Conservation (phyloP, 805 yeast species). For the Kuraishia molischiana region DNA sequence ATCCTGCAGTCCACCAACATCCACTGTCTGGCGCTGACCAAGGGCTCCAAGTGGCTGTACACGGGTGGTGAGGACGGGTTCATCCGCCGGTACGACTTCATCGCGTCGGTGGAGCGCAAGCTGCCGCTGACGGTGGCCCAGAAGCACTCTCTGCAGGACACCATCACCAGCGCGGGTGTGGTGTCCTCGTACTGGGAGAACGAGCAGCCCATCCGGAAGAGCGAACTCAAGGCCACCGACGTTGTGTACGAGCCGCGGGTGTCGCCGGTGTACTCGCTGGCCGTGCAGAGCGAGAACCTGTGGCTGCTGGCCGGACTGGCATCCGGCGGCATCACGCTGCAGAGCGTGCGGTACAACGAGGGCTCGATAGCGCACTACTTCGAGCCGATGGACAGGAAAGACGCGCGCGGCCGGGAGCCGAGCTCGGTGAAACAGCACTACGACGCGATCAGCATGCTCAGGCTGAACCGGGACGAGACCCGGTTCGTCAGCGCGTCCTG, state of each 20-base stretch:
- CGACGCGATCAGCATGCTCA: conserved; percentile 65
- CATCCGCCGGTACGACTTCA: conserved; percentile 81
- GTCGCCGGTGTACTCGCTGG: conserved; percentile 84
- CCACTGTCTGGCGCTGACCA: conserved; percentile 66
- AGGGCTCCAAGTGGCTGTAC: conserved; percentile 77
- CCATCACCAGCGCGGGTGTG: conserved; percentile 78
- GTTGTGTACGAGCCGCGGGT: conserved; percentile 42
- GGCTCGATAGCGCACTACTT: conserved; percentile 77
- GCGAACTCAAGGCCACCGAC: conserved; percentile 16
- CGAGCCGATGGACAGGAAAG: conserved; percentile 2
- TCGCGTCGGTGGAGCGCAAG: conserved; percentile 78
- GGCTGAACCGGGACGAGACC: conserved; percentile 51
- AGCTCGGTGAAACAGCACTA: conserved; percentile 38
- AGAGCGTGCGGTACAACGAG: conserved; percentile 73
- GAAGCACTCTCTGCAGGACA: conserved; percentile 79
- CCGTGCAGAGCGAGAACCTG: conserved; percentile 69
- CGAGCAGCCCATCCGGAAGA: conserved; percentile 66
- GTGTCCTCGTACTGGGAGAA: conserved; percentile 89
- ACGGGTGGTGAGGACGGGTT: conserved; percentile 97
- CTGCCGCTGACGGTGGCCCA: conserved; percentile 86
- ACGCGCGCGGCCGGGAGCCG: conserved; percentile 8
- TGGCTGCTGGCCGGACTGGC: conserved; percentile 81
- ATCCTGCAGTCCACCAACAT: conserved; percentile 75
- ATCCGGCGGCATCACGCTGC: conserved; percentile 81
- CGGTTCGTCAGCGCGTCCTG: conserved; percentile 76